Evolutionary conservation across 176 grass and related monocot genomes (phyloP).

Genomic region (Calamus simplicifolius): DNA sequence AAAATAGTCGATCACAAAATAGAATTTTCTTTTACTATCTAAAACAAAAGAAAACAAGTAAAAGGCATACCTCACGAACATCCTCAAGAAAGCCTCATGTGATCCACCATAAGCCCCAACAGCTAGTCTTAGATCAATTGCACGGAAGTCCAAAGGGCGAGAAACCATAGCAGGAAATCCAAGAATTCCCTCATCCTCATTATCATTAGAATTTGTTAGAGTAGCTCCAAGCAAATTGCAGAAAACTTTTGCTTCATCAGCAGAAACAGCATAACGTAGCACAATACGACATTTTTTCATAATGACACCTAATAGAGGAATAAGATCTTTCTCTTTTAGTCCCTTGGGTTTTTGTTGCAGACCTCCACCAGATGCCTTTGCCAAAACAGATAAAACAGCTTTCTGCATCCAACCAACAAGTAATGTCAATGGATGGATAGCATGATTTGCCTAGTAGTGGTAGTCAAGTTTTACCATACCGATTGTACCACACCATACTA

Average conservation of each 20-base stretch:
- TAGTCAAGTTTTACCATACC: too few relatives aligned
- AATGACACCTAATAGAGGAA: slow-evolving; percentile 68
- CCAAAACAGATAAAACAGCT: slow-evolving; percentile 73
- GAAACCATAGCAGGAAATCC: slow-evolving; percentile 96
- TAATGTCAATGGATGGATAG: background rate
- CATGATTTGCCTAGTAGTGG: too few relatives aligned
- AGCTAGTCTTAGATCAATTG: slow-evolving; percentile 92
- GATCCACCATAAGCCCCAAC: slow-evolving; percentile 76
- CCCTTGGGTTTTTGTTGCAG: slow-evolving; percentile 30
- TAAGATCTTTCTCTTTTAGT: slow-evolving; percentile 30
- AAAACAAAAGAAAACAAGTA: slow-evolving; percentile 9
- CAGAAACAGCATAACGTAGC: slow-evolving; percentile 55
- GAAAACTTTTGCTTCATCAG: slow-evolving; percentile 80
- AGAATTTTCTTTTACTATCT: too few relatives aligned
- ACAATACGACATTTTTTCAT: slow-evolving; percentile 75
- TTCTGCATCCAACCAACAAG: slow-evolving; percentile 47
- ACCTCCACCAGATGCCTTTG: slow-evolving; percentile 50
- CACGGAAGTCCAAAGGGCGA: slow-evolving; percentile 87
- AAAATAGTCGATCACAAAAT: too few relatives aligned
- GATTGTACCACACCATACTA: too few relatives aligned
- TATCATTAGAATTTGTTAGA: slow-evolving; percentile 69
- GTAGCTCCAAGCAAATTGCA: slow-evolving; percentile 93
- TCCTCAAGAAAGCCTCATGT: slow-evolving; percentile 87
- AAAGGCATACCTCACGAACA: slow-evolving; percentile 70
- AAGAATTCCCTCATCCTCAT: slow-evolving; percentile 95